phyloP scores from a whole-genome alignment of 139 green algal species.

The Auxenochlorella pyrenoidosa region DNA sequence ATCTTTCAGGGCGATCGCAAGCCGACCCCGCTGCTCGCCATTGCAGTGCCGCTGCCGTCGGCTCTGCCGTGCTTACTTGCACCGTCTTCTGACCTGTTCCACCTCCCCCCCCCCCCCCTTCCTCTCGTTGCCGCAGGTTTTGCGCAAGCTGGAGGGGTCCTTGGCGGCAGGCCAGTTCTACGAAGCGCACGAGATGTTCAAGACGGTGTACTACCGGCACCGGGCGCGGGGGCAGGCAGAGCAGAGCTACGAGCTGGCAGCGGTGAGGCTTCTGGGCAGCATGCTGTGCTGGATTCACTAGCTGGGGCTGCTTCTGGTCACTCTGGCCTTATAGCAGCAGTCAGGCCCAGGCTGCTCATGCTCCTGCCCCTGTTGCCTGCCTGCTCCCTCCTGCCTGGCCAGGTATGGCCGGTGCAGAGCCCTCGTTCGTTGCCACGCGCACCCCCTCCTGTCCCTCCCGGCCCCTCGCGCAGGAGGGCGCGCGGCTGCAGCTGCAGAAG shows the following conservation, averaged over 20 bases:
- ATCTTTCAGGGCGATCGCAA: no score
- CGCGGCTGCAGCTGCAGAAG: slow-evolving; percentile 37
- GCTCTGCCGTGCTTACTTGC: neutral
- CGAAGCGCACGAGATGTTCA: slow-evolving; percentile 53
- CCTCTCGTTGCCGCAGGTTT: slow-evolving; percentile 19
- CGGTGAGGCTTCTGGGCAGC: no score
- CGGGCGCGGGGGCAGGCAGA: slow-evolving; percentile 24
- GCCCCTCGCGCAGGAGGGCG: slow-evolving; percentile 28
- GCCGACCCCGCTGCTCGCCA: no score
- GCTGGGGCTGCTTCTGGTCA: no score
- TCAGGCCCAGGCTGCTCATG: neutral
- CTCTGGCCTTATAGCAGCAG: no score
- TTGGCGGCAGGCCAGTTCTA: slow-evolving; percentile 38
- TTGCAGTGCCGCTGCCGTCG: neutral
- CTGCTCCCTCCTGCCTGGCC: neutral
- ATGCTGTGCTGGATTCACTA: no score
- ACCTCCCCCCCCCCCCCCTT: neutral
- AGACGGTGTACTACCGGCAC: slow-evolving; percentile 43
- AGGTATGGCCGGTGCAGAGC: no score
- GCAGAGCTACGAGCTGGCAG: slow-evolving; percentile 38
- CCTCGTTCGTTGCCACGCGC: neutral
- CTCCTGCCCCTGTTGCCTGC: neutral
- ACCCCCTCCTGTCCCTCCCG: neutral
- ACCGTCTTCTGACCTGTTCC: neutral
- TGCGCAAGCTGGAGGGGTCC: slow-evolving; percentile 34